Percentiles rank a stretch among this genome's conserved stretches.
Conservation (phyloP, 2,329 filamentous ascomycete genomes). For the Thermoascus crustaceus region DNA sequence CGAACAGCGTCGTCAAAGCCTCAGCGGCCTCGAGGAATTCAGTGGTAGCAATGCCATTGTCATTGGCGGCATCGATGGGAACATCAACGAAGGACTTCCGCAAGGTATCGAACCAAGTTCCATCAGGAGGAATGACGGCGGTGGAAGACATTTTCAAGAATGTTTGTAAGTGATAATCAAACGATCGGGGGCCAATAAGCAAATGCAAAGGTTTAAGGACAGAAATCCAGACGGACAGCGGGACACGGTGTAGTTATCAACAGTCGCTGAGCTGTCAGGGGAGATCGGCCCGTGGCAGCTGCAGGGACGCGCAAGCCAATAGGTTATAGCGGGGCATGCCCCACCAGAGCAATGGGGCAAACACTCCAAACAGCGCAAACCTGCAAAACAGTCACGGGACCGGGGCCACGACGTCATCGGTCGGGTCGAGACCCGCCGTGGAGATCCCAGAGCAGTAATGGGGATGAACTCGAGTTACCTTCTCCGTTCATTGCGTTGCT, state of each 20-base stretch:
- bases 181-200: background rate
- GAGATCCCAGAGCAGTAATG: too few species aligned
- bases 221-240: constrained; percentile 1
- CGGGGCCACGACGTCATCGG: constrained; percentile 24
- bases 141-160: constrained; percentile 45
- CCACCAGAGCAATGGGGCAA: constrained; percentile 14
- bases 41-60: constrained; percentile 69
- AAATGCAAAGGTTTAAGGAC: background rate
- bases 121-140: constrained; percentile 50
- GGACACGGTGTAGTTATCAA: constrained; percentile 8
- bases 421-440: too few species aligned
- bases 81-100: constrained; percentile 79
- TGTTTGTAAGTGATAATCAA: constrained; percentile 2
- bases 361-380: constrained; percentile 21
- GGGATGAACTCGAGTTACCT: too few species aligned
- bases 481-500: too few species aligned
- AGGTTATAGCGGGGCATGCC: constrained; percentile 8
- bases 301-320: constrained; percentile 7
- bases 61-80: constrained; percentile 62
- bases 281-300: background rate
- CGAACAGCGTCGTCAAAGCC: constrained; percentile 78
- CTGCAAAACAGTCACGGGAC: constrained; percentile 7
- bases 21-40: constrained; percentile 90
- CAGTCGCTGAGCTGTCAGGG: constrained; percentile 6
- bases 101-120: constrained; percentile 79